These are phyloP conservation scores for Monilinia laxa DNA, from an alignment of 2,329 filamentous ascomycete species.

Conservation along the genomic window DNA sequence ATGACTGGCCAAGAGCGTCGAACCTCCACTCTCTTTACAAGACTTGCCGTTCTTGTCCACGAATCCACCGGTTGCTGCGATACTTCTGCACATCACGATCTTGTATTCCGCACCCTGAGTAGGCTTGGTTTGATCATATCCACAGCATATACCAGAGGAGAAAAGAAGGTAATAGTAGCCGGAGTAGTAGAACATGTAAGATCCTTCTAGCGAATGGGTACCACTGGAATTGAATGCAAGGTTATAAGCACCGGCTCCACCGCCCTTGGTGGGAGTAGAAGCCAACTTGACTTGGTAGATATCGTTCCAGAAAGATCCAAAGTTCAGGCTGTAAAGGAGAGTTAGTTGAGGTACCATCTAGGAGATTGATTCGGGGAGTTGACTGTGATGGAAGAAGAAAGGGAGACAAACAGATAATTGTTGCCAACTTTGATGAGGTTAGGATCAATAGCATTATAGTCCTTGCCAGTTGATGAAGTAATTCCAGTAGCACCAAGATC, in stretches of 20 bases:
- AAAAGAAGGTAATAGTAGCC: constrained; percentile 66
- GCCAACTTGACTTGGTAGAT: constrained; percentile 59
- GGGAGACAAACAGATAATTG: constrained; percentile 42
- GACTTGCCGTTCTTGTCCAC: constrained; percentile 54
- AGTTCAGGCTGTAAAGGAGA: constrained; percentile 47
- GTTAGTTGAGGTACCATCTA: background rate
- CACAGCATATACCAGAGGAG: constrained; percentile 60
- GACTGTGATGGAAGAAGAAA: background rate
- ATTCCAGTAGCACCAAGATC: constrained; percentile 58
- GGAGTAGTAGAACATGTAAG: constrained; percentile 53
- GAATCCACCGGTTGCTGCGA: constrained; percentile 59
- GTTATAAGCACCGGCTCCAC: constrained; percentile 44
- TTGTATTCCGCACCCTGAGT: constrained; percentile 35
- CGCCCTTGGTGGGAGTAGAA: constrained; percentile 38
- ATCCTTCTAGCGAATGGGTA: constrained; percentile 55
- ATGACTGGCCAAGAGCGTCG: constrained; percentile 59
- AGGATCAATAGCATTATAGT: constrained; percentile 62
- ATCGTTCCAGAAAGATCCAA: constrained; percentile 68
- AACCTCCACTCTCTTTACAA: constrained; percentile 59
- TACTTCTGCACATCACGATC: constrained; percentile 54
- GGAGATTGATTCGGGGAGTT: too few species aligned
- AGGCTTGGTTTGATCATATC: constrained; percentile 54
- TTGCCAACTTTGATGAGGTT: constrained; percentile 49
- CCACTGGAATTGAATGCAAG: constrained; percentile 54
- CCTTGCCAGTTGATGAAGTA: constrained; percentile 44